Base-by-base conservation (phyloP, 306 rosid genomes). In the Fragaria nilgerrensis region DNA sequence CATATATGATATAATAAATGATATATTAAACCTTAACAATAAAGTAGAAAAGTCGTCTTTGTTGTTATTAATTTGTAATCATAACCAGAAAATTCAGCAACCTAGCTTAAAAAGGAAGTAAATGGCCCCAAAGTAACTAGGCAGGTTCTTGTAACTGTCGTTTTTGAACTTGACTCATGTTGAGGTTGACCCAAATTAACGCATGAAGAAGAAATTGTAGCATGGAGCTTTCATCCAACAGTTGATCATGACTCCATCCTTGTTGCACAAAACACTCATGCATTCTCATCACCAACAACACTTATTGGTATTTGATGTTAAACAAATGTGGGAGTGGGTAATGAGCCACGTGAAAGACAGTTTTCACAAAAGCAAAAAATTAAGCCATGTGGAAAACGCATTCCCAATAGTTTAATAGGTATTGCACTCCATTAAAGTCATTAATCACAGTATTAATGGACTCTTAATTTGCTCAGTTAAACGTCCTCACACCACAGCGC, bases 371-470 rank as follows among this genome's bases (percentile, higher is more conserved):
- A 68, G 2, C 58, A 49, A 69, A 70, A 15, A 62, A 50, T 70
- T 5, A 76, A 64, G 25, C 84, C 84, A 81, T 23, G 74, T 71
- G 84, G 77, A 73, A 63, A 76, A 81, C 81, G 81, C 81, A 76
- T 71, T 76, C 6, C 34, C 32, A 1, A 16, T 61, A n/a, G n/a
- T 70, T 44, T 67, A 50, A 55, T 56, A 20, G 10, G 12, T 19
- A 29, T 49, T 25, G 0, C 25, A 19, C 45, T 53, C 29, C 6
- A 55, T 48, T 72, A 83, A 70, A 58, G 71, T 63, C 50, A 76
- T 64, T 82, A 71, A 80, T 43, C 75, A 56, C 74, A 44, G 6
- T 77, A 59, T 64, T 9, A 7, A 36, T 1, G 34, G n/a, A 50
- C 19, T 53, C 20, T 11, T 66, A 0, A 29, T 32, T 32, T 32